phyloP scores from a whole-genome alignment of 2,329 filamentous ascomycete genomes.

The Xylaria sp. region DNA sequence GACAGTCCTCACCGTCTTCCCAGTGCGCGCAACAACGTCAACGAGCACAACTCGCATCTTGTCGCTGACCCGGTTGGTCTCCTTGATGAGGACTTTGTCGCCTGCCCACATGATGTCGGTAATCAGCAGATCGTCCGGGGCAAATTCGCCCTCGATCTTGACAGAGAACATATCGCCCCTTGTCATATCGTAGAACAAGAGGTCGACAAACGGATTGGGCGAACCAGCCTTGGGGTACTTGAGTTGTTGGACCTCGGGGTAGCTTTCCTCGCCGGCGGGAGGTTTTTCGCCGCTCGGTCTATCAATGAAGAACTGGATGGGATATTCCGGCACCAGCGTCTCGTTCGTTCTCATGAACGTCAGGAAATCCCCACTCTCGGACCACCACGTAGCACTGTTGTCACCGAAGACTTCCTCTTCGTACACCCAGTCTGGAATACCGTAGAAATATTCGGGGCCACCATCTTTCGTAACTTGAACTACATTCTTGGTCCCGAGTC shows the following conservation, averaged over 20 bases:
- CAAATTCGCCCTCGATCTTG: constrained; percentile 74
- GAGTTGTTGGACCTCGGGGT: constrained; percentile 87
- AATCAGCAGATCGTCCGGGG: constrained; percentile 81
- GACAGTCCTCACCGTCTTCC: constrained; percentile 76
- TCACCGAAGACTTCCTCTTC: constrained; percentile 80
- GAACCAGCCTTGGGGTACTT: constrained; percentile 97
- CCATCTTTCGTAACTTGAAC: constrained; percentile 84
- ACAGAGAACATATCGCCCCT: constrained; percentile 80
- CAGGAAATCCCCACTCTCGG: constrained; percentile 82
- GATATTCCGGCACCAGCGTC: constrained; percentile 86
- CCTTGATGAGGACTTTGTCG: constrained; percentile 80
- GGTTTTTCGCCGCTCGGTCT: constrained; percentile 76
- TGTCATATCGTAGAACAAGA: constrained; percentile 85
- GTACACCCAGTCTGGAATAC: constrained; percentile 96
- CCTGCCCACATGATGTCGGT: constrained; percentile 93
- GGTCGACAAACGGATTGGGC: constrained; percentile 85
- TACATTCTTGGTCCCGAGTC: constrained; percentile 58
- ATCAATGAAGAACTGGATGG: constrained; percentile 90
- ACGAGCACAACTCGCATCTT: constrained; percentile 85
- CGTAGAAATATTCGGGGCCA: constrained; percentile 87
- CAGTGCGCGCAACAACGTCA: constrained; percentile 72
- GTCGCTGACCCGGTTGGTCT: constrained; percentile 94
- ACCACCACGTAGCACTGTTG: constrained; percentile 94
- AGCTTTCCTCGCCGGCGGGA: constrained; percentile 74
- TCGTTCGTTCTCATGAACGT: constrained; percentile 95